Evolutionary conservation across 73 alveolate genomes (phyloP).

Genomic region (Tetrahymena thermophila): DNA sequence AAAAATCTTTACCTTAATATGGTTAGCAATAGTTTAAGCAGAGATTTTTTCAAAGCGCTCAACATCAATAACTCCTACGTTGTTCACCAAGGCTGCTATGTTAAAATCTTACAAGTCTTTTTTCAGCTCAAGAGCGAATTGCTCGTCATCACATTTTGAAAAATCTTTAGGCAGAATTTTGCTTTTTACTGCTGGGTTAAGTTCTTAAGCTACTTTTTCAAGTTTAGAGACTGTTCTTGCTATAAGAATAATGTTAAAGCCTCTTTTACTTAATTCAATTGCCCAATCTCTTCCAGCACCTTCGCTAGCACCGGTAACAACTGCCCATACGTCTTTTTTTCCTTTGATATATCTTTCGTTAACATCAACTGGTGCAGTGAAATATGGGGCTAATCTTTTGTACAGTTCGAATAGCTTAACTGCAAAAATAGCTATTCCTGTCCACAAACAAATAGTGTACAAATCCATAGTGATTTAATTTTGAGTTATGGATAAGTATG

Average conservation of each 20-base stretch:
- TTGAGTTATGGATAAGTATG: not conserved
- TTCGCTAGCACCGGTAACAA: conserved; percentile 55
- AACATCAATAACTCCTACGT: not conserved
- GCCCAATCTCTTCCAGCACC: conserved; percentile 51
- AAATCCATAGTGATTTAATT: not conserved
- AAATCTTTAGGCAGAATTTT: conserved; percentile 2
- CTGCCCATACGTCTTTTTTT: conserved; percentile 29
- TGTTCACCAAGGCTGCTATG: not conserved
- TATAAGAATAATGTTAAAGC: conserved; percentile 45
- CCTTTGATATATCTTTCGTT: not conserved
- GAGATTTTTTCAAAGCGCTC: not conserved
- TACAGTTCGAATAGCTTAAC: not conserved
- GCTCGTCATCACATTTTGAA: not conserved
- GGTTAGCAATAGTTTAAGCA: not conserved
- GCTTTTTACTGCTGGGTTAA: not conserved
- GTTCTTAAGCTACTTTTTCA: conserved; percentile 17
- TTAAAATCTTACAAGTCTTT: not conserved
- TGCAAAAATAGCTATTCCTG: not conserved
- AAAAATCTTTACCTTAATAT: not conserved
- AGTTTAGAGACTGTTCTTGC: conserved; percentile 48
- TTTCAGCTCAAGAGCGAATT: not conserved
- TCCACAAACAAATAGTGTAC: not conserved
- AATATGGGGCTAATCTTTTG: not conserved
- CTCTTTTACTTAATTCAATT: conserved; percentile 42
- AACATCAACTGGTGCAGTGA: not conserved